These are phyloP conservation scores for Clohesyomyces aquaticus DNA, from an alignment of 495 filamentous ascomycete genomes.

Conservation along the genomic window DNA sequence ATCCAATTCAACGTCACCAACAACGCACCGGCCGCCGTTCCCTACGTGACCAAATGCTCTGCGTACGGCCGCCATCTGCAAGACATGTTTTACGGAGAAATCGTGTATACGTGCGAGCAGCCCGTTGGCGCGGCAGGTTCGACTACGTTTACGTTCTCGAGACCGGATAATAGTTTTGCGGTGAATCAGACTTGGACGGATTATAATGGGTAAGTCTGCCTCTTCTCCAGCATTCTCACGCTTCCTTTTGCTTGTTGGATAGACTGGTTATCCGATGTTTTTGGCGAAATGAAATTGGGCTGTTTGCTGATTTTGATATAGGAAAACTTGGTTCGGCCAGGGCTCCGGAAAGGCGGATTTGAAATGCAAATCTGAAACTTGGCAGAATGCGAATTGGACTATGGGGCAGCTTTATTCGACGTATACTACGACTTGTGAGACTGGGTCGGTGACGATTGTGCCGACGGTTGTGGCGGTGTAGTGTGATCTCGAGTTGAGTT, in stretches of 20 bases:
- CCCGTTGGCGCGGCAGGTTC: neutral
- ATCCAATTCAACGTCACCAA: conserved; percentile 17
- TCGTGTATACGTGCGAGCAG: conserved; percentile 8
- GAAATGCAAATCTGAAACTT: conserved; percentile 1
- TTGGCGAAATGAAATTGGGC: neutral
- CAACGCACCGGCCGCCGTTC: conserved; percentile 1
- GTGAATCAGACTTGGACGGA: conserved; percentile 23
- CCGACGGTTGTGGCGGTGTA: neutral
- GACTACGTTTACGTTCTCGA: conserved; percentile 15
- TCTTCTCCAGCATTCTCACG: neutral
- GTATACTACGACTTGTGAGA: neutral
- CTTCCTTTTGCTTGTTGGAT: neutral
- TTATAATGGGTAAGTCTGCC: conserved; percentile 9
- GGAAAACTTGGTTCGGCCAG: neutral
- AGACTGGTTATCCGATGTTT: too few species aligned
- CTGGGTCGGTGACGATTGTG: neutral
- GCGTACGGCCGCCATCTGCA: conserved; percentile 3
- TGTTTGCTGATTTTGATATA: neutral
- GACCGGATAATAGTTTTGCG: conserved; percentile 6
- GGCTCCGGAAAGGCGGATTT: conserved; percentile 1
- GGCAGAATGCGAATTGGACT: conserved; percentile 25
- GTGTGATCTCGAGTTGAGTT: neutral
- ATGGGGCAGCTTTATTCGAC: conserved; percentile 22
- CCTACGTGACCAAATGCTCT: conserved; percentile 1
- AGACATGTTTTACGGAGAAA: conserved; percentile 21